Evolutionary conservation across 2,329 filamentous ascomycete species (phyloP), one percentile per base, ranked within the genome.

Genomic region (Ophiostoma piceae): DNA sequence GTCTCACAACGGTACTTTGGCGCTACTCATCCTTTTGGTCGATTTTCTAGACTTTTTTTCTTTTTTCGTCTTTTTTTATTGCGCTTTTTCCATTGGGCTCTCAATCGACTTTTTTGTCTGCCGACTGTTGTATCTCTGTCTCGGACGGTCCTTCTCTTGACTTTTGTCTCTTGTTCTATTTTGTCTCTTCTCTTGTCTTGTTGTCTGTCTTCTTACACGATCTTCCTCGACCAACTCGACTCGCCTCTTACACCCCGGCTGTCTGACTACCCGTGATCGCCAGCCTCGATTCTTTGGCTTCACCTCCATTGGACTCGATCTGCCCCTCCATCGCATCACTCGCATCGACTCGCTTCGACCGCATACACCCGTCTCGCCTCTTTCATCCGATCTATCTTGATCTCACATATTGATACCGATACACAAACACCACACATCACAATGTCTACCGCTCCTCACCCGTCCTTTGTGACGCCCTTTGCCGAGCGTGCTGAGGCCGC

Each of bases 391-490:
- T 47, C 43, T n/a, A 26, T 16, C 1, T 16, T 14, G 9, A 26
- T 11, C 51, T 14, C 51, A 14, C 51, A 12, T 22, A n/a, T 16
- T 26, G 43, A 9, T 47, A 47, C 19, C 7, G 6, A 8, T n/a
- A 16, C 39, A 41, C 11, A 41, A 12, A 5, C 35, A 51, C 16
- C 26, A 66, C 7, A 9, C 39, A 26, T 37, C 66, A 35, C 16
- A 64, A 77, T 77, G 75, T 70, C 73, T 37, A 22, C 60, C 51
- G 43, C 73, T 60, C 72, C 66, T 51, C 77, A 79, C 73, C 73
- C 81, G 9, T 83, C 83, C 66, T 78, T 86, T 73, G 82, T 81
- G 79, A 80, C 80, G 76, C 83, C 84, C 70, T 88, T 84, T 77
- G 81, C 80, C 78, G 79, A 81, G 72, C 81, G 86, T 74, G 82